Evolutionary conservation across 768 basidiomycete genomes (phyloP).

Genomic region (Psilocybe azurescens): DNA sequence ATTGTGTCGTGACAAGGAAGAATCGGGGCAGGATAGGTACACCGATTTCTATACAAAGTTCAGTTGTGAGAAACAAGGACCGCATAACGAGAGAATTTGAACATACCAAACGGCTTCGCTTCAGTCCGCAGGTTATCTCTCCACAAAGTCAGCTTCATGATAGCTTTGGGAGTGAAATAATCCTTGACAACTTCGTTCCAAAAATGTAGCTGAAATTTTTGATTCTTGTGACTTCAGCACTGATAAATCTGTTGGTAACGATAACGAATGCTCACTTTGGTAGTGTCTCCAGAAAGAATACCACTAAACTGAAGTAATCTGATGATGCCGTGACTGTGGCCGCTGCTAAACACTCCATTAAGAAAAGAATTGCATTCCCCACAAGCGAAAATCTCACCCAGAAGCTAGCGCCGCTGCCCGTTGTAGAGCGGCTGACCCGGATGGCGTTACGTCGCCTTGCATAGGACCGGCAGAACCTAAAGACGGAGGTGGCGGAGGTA

Average conservation of each 20-base stretch:
- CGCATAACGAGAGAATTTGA: not conserved
- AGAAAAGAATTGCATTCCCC: not conserved
- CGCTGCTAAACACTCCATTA: not conserved
- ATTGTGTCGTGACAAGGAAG: constrained; percentile 83
- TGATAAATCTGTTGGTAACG: not conserved
- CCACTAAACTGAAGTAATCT: constrained; percentile 77
- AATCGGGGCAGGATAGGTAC: constrained; percentile 82
- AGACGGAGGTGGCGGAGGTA: constrained; percentile 12
- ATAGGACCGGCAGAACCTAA: constrained; percentile 12
- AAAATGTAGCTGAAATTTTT: constrained; percentile 70
- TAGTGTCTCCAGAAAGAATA: constrained; percentile 58
- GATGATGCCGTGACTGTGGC: constrained; percentile 61
- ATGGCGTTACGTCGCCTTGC: constrained; percentile 11
- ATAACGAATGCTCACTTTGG: constrained; percentile 41
- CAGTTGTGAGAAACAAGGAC: not conserved
- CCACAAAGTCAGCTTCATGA: constrained; percentile 87
- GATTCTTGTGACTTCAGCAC: constrained; percentile 1
- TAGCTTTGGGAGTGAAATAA: constrained; percentile 73
- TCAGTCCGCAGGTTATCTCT: constrained; percentile 81
- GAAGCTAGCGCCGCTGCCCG: constrained; percentile 2
- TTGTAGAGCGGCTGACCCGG: constrained; percentile 10
- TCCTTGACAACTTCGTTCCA: constrained; percentile 71
- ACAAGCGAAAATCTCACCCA: constrained; percentile 8
- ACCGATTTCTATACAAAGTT: constrained; percentile 64
- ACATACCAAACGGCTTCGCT: constrained; percentile 84